A percentile compares a stretch with the other conserved stretches of the same genome.
Conservation (phyloP, 805 yeast genomes). For the Ogataea pignaliae region DNA sequence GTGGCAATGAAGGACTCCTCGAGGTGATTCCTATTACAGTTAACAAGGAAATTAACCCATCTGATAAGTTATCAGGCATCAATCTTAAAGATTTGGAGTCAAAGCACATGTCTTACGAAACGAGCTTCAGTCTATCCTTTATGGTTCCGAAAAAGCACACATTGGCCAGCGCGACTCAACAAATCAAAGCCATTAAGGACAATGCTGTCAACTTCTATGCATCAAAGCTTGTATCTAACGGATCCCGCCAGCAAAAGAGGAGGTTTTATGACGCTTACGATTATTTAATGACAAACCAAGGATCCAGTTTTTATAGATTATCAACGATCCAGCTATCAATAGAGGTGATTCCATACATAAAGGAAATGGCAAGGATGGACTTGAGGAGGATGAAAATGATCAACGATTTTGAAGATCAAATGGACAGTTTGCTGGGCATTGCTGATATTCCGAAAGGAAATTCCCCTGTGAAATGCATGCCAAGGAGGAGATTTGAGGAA, state of each 20-base stretch:
- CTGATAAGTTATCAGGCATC: not conserved
- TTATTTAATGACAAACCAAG: conserved; percentile 18
- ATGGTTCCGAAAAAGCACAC: not conserved
- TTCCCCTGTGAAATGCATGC: not conserved
- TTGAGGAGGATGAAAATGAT: conserved; percentile 7
- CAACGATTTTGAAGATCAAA: not conserved
- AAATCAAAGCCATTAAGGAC: not conserved
- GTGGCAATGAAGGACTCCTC: conserved; percentile 12
- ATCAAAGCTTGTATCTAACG: conserved; percentile 20
- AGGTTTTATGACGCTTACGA: conserved; percentile 19
- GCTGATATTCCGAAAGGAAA: too few relatives aligned
- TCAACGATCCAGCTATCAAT: conserved; percentile 9
- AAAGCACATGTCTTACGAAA: not conserved
- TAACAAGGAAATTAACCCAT: not conserved
- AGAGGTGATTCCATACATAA: conserved; percentile 25
- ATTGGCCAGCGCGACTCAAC: not conserved
- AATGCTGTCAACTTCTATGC: conserved; percentile 23
- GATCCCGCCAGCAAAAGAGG: conserved; percentile 19
- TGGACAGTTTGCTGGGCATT: not conserved
- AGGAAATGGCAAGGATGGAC: conserved; percentile 27
- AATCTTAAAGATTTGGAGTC: not conserved
- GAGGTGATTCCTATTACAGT: conserved; percentile 1
- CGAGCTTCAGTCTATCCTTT: not conserved
- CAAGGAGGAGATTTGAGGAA: not conserved
- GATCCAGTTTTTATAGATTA: conserved; percentile 17